phyloP scores from a whole-genome alignment of 352 stramenopile species.

The Phytophthora hybrid region DNA sequence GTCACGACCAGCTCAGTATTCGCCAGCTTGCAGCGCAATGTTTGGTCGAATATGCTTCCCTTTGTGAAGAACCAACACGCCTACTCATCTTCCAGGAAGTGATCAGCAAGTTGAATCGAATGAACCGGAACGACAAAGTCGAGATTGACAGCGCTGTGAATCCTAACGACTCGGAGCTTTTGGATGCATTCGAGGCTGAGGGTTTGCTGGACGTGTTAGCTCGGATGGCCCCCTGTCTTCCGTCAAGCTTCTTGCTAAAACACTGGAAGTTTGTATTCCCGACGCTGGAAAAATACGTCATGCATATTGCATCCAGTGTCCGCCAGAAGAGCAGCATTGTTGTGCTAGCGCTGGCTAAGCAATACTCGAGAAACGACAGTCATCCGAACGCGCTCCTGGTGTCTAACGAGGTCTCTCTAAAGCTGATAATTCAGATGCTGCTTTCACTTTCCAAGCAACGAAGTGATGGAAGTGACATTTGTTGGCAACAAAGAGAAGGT shows the following conservation, averaged over 20 bases:
- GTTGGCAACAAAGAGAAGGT: constrained; percentile 78
- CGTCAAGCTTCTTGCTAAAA: constrained; percentile 61
- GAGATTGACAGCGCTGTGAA: constrained; percentile 4
- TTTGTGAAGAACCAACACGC: constrained; percentile 64
- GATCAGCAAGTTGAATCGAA: constrained; percentile 80
- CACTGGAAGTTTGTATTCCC: constrained; percentile 81
- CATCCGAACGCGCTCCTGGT: not conserved
- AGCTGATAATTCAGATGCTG: constrained; percentile 62
- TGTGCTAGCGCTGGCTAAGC: constrained; percentile 52
- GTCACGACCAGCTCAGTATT: constrained; percentile 65
- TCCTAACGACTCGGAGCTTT: constrained; percentile 29
- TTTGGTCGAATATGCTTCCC: constrained; percentile 49
- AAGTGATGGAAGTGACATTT: constrained; percentile 34
- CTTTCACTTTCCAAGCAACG: constrained; percentile 44
- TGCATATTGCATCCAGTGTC: constrained; percentile 77
- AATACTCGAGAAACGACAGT: constrained; percentile 22
- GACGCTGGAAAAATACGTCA: constrained; percentile 75
- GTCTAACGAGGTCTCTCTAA: constrained; percentile 24
- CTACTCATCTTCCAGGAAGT: constrained; percentile 75
- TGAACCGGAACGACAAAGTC: constrained; percentile 34
- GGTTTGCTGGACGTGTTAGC: constrained; percentile 72
- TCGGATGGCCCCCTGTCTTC: constrained; percentile 50
- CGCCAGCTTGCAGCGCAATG: constrained; percentile 61
- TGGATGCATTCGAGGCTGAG: constrained; percentile 68
- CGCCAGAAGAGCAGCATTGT: constrained; percentile 64